Conservation (phyloP, 495 filamentous ascomycete species). For the Penicillium maclennaniae region DNA sequence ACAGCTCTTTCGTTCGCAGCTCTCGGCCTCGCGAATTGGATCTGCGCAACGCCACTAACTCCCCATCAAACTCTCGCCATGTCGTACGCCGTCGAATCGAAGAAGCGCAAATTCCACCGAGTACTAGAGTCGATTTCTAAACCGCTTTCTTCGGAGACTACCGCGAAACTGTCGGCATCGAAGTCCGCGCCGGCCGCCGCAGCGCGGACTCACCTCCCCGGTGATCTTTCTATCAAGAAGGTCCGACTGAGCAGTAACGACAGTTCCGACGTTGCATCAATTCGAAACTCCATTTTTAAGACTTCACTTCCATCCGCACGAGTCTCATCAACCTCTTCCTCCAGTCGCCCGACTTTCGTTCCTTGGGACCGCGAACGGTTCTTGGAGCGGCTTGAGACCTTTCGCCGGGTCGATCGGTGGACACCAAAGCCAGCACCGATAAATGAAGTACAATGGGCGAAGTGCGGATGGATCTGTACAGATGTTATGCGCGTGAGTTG, state of each 20-base stretch:
- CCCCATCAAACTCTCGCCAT: constrained; percentile 25
- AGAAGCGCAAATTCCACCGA: constrained; percentile 54
- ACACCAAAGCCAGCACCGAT: constrained; percentile 67
- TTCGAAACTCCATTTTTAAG: constrained; percentile 28
- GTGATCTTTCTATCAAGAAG: constrained; percentile 38
- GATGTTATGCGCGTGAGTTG: constrained; percentile 80
- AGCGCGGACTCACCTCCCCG: constrained; percentile 27
- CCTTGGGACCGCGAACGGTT: constrained; percentile 83
- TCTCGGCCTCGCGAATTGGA: background rate
- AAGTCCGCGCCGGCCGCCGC: constrained; percentile 17
- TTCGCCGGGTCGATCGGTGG: constrained; percentile 87
- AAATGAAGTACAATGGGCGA: constrained; percentile 93
- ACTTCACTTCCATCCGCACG: constrained; percentile 20
- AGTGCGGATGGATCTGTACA: constrained; percentile 84
- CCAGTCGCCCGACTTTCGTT: constrained; percentile 58
- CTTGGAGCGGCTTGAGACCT: constrained; percentile 77
- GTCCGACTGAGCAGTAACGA: constrained; percentile 31
- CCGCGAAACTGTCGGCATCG: constrained; percentile 24
- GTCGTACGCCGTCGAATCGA: constrained; percentile 51
- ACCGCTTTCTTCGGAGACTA: constrained; percentile 18
- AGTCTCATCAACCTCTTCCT: constrained; percentile 21
- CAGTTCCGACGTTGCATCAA: constrained; percentile 18
- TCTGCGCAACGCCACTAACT: constrained; percentile 1
- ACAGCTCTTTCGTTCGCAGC: constrained; percentile 5
- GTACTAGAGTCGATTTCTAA: constrained; percentile 52